These are phyloP conservation scores for Ganoderma resinaceum DNA, from an alignment of 1,284 basidiomycete genomes.

Conservation along the genomic window DNA sequence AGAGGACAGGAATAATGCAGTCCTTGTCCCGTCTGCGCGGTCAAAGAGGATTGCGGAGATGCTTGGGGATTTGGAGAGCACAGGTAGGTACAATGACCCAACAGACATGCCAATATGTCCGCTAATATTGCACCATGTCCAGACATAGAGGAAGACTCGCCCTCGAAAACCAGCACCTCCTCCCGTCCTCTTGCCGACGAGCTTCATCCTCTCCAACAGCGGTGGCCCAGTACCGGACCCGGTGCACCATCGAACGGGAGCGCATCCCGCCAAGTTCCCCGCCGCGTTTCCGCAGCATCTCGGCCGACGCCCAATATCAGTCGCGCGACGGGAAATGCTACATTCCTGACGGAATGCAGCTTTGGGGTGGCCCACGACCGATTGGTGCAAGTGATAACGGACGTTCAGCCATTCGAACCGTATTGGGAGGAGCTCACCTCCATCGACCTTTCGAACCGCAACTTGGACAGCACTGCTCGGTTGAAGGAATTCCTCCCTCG, in stretches of 20 bases:
- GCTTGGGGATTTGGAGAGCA: constrained; percentile 73
- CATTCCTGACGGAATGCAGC: constrained; percentile 94
- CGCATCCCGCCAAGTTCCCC: constrained; percentile 39
- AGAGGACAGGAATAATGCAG: constrained; percentile 15
- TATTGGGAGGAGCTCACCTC: constrained; percentile 86
- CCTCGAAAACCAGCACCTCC: constrained; percentile 64
- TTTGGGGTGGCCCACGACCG: constrained; percentile 93
- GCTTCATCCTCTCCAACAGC: constrained; percentile 52
- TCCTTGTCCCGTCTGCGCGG: constrained; percentile 66
- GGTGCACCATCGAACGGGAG: constrained; percentile 29
- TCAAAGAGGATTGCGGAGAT: constrained; percentile 83
- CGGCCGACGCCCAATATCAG: constrained; percentile 13
- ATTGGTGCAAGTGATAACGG: constrained; percentile 92
- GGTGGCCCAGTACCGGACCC: constrained; percentile 43
- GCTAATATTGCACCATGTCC: not conserved
- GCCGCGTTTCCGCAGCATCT: constrained; percentile 50
- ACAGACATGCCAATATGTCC: not conserved
- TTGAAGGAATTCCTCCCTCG: constrained; percentile 94
- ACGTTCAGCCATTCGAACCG: constrained; percentile 94
- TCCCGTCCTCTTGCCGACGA: constrained; percentile 49
- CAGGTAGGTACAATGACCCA: constrained; percentile 51
- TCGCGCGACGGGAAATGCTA: constrained; percentile 55
- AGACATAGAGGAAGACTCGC: constrained; percentile 62
- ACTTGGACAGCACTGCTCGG: constrained; percentile 88
- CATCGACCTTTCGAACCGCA: constrained; percentile 83